A percentile compares a stretch with the other conserved stretches of the same genome.
These are phyloP conservation scores for Aspergillus pseudoviridinutans DNA, from an alignment of 2,329 filamentous ascomycete species.

Conservation along the genomic window DNA sequence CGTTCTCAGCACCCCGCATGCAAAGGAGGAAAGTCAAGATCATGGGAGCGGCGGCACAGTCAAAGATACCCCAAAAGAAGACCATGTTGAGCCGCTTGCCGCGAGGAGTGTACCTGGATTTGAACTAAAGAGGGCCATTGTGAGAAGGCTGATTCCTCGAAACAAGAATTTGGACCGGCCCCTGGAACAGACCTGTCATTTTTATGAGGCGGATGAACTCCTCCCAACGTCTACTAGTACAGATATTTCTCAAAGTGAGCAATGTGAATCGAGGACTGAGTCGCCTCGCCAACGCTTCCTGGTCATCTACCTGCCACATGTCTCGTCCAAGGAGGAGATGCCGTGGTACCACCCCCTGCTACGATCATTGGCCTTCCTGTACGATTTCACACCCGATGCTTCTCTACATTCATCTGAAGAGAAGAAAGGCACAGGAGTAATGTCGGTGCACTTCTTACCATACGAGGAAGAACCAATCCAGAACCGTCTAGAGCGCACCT, in stretches of 20 bases:
- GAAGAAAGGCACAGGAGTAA: constrained; percentile 28
- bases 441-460: constrained; percentile 52
- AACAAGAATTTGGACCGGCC: constrained; percentile 72
- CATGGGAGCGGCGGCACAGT: background rate
- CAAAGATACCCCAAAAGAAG: background rate
- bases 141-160: constrained; percentile 75
- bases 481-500: constrained; percentile 35
- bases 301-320: constrained; percentile 76
- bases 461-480: constrained; percentile 40
- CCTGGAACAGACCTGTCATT: constrained; percentile 77
- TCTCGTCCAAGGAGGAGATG: constrained; percentile 56
- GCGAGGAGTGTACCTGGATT: constrained; percentile 27
- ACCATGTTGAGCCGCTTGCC: constrained; percentile 12
- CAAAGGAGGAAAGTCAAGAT: constrained; percentile 25
- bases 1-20: constrained; percentile 26
- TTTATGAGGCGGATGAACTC: constrained; percentile 46
- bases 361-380: constrained; percentile 68
- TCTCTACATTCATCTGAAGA: constrained; percentile 21
- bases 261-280: constrained; percentile 19
- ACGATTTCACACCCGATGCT: constrained; percentile 43
- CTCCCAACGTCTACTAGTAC: background rate
- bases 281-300: constrained; percentile 35
- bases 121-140: constrained; percentile 58
- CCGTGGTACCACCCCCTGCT: constrained; percentile 88
- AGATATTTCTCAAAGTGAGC: background rate